phyloP scores from a whole-genome alignment of 345 rosid genomes.

The Salix caprea region DNA sequence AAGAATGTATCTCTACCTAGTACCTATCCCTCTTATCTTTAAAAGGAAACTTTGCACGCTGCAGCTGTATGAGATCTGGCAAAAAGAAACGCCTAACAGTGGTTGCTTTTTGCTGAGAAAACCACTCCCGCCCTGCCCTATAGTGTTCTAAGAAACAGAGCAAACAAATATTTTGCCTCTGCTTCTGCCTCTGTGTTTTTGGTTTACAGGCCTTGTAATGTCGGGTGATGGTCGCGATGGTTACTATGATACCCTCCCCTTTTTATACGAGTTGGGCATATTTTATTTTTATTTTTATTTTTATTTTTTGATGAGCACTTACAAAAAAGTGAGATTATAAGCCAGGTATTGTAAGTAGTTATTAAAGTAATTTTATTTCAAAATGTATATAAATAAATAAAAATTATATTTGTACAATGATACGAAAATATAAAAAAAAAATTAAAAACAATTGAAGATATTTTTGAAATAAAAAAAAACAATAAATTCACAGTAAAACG shows the following conservation, averaged over 20 bases:
- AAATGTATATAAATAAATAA: no score
- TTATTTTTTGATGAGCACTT: background rate
- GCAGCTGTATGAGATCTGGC: conserved; percentile 8
- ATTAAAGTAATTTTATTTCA: no score
- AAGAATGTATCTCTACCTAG: background rate
- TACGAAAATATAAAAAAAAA: no score
- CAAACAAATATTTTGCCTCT: background rate
- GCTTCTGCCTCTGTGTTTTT: background rate
- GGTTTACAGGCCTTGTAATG: background rate
- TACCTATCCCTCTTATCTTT: background rate
- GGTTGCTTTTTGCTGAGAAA: background rate
- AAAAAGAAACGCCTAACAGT: conserved; percentile 1
- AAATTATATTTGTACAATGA: no score
- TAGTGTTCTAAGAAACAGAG: background rate
- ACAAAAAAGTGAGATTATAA: background rate
- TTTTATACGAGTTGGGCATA: conserved; percentile 16
- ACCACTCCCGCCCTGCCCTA: background rate
- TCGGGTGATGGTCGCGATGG: background rate
- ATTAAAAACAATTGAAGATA: no score
- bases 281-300: background rate
- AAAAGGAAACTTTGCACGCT: conserved; percentile 4
- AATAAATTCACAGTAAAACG: background rate
- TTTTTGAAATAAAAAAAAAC: no score
- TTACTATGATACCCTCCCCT: conserved; percentile 7
- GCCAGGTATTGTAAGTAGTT: no score